Conservation (phyloP, 768 basidiomycete species). For the Leccinum boreale region DNA sequence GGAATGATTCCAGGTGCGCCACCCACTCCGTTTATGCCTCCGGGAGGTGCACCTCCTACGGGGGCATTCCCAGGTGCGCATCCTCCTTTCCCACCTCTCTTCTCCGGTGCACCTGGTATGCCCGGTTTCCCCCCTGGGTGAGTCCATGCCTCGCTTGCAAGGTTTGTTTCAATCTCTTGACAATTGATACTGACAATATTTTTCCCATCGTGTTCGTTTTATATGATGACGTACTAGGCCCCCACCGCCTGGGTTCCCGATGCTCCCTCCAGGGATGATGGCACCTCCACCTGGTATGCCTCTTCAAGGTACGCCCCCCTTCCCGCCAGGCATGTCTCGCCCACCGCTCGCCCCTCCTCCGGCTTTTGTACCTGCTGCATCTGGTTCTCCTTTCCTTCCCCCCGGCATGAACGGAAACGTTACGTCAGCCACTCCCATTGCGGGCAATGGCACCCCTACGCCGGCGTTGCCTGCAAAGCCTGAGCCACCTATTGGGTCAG, state of each 20-base stretch:
- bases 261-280: slow-evolving; percentile 43
- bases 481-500: slow-evolving; percentile 18
- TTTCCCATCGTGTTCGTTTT: slow-evolving; percentile 4
- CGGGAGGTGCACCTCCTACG: slow-evolving; percentile 36
- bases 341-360: slow-evolving; percentile 34
- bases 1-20: slow-evolving; percentile 44
- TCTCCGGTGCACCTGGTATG: slow-evolving; percentile 43
- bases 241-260: slow-evolving; percentile 53
- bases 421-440: slow-evolving; percentile 12
- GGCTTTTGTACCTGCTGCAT: slow-evolving; percentile 34
- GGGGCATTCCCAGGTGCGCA: slow-evolving; percentile 37
- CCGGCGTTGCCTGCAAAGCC: slow-evolving; percentile 3
- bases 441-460: slow-evolving; percentile 28
- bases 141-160: slow-evolving; percentile 23
- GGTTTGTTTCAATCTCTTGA: slow-evolving; percentile 12
- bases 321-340: slow-evolving; percentile 36
- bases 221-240: slow-evolving; percentile 31
- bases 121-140: slow-evolving; percentile 59
- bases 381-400: slow-evolving; percentile 30
- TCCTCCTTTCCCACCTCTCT: slow-evolving; percentile 38
- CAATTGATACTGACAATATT: slow-evolving; percentile 19
- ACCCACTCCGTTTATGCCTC: slow-evolving; percentile 37
- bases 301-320: slow-evolving; percentile 38
- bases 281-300: slow-evolving; percentile 32
- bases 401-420: slow-evolving; percentile 22